phyloP scores from a whole-genome alignment of 78 protist genomes.

The Tieghemostelium lacteum region DNA sequence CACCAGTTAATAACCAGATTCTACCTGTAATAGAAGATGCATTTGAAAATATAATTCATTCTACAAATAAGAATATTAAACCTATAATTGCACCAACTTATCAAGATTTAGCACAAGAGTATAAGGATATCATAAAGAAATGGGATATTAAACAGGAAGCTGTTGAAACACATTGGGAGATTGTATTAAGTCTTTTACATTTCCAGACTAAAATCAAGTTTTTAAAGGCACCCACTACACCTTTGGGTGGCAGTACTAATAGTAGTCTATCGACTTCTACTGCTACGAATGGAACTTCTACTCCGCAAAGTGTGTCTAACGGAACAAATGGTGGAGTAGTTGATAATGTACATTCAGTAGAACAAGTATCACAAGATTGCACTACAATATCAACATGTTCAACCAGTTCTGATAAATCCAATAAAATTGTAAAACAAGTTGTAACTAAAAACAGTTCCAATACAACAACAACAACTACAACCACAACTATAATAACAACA shows the following conservation, averaged over 20 bases:
- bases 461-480: background rate
- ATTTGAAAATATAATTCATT: too few relatives aligned
- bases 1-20: background rate
- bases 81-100: slow-evolving; percentile 16
- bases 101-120: slow-evolving; percentile 20
- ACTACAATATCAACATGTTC: background rate
- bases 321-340: too few relatives aligned
- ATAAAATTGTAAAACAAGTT: background rate
- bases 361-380: background rate
- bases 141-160: slow-evolving; percentile 49
- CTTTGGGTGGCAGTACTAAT: too few relatives aligned
- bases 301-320: too few relatives aligned
- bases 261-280: background rate
- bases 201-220: slow-evolving; percentile 62
- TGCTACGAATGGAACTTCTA: background rate
- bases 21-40: background rate
- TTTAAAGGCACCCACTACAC: background rate
- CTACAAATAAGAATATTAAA: slow-evolving; percentile 1
- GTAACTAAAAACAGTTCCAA: background rate
- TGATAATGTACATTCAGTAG: background rate
- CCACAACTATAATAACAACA: background rate
- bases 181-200: slow-evolving; percentile 26
- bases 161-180: slow-evolving; percentile 33
- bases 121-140: slow-evolving; percentile 40
- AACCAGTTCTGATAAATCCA: background rate